Evolutionary conservation across 768 basidiomycete species (phyloP).

Genomic region (Tylopilus plumbeoviolaceoides): DNA sequence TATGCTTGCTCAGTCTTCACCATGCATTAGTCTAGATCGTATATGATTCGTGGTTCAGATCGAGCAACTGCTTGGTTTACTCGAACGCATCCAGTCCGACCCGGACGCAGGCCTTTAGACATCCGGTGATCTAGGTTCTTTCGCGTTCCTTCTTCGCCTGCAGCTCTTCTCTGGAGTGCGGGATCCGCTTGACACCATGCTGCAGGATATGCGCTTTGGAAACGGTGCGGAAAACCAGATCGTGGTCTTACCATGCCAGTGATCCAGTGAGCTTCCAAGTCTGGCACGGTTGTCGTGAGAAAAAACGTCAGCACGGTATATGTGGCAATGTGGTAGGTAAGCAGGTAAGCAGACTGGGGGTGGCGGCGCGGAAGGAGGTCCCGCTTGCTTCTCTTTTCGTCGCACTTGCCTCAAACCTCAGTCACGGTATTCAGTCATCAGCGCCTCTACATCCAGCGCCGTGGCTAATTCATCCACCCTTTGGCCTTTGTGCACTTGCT

Average conservation of each 20-base stretch:
- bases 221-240: background rate
- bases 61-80: slow-evolving; percentile 70
- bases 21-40: slow-evolving; percentile 67
- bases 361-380: no score
- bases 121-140: slow-evolving; percentile 72
- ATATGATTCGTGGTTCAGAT: slow-evolving; percentile 91
- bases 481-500: no score
- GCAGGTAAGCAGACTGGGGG: no score
- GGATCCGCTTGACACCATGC: slow-evolving; percentile 69
- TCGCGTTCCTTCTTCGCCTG: slow-evolving; percentile 72
- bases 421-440: no score
- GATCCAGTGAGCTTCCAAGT: background rate
- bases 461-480: no score
- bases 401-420: no score
- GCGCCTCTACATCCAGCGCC: no score
- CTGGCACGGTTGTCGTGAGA: no score
- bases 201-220: slow-evolving; percentile 23
- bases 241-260: slow-evolving; percentile 24
- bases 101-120: slow-evolving; percentile 64
- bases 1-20: slow-evolving; percentile 1
- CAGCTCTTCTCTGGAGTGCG: slow-evolving; percentile 52
- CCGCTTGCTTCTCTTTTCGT: no score
- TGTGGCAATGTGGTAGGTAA: no score
- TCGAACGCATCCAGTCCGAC: slow-evolving; percentile 72
- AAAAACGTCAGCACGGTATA: no score